These are phyloP conservation scores for Wickerhamomyces bisporus DNA, from an alignment of 805 yeast genomes.

Conservation along the genomic window DNA sequence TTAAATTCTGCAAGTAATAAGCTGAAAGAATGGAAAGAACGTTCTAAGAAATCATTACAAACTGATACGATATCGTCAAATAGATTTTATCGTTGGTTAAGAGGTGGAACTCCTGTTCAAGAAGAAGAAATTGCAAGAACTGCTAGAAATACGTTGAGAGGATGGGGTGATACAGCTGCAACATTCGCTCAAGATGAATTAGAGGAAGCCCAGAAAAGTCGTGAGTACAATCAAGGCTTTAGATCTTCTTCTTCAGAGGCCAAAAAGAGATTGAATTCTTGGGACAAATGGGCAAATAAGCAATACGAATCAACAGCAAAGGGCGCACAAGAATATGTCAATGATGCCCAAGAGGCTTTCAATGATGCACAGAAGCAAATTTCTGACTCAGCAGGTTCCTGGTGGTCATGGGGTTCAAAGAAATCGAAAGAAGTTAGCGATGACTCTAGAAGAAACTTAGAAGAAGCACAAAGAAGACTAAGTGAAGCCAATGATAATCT, in stretches of 20 bases:
- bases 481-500: conserved; percentile 14
- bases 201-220: conserved; percentile 13
- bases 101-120: conserved; percentile 22
- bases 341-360: conserved; percentile 28
- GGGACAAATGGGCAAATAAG: conserved; percentile 21
- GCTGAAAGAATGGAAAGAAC: conserved; percentile 14
- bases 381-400: conserved; percentile 26
- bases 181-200: conserved; percentile 39
- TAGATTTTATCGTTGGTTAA: conserved; percentile 24
- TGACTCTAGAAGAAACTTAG: conserved; percentile 27
- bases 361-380: conserved; percentile 32
- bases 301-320: conserved; percentile 19
- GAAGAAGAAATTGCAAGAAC: conserved; percentile 30
- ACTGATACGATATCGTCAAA: conserved; percentile 2
- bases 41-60: conserved; percentile 12
- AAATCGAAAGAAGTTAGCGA: conserved; percentile 30
- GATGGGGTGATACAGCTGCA: conserved; percentile 43
- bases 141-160: conserved; percentile 33
- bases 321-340: conserved; percentile 24
- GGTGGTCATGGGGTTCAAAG: conserved; percentile 36
- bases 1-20: conserved; percentile 15
- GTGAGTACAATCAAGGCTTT: conserved; percentile 3
- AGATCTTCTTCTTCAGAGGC: too few relatives aligned
- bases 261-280: conserved; percentile 10
- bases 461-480: conserved; percentile 20